These are phyloP conservation scores for Hibiscus syriacus DNA, from an alignment of 345 rosid genomes.

Conservation along the genomic window DNA sequence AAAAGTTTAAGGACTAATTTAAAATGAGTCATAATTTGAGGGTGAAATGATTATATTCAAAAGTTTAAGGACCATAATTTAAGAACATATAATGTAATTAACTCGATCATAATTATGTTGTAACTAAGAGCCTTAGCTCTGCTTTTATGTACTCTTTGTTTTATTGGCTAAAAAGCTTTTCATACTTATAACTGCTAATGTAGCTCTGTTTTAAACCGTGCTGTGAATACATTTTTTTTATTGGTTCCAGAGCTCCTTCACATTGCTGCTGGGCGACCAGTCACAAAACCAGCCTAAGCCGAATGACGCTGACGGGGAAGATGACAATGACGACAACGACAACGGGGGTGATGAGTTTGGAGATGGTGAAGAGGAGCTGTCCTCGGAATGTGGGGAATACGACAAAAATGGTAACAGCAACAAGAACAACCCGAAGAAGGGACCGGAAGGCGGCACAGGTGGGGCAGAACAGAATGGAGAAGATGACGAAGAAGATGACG, in stretches of 20 bases:
- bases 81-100: no score
- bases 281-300: conserved; percentile 25
- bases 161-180: no score
- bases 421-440: conserved; percentile 43
- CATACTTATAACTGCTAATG: background rate
- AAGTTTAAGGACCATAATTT: no score
- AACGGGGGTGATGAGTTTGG: conserved; percentile 40
- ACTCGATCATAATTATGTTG: background rate
- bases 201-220: background rate
- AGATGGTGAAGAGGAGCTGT: conserved; percentile 49
- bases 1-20: no score
- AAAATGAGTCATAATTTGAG: no score
- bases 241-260: conserved; percentile 30
- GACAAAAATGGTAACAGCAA: conserved; percentile 31
- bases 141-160: background rate
- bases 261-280: conserved; percentile 24
- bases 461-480: conserved; percentile 39
- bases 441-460: conserved; percentile 27
- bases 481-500: conserved; percentile 26
- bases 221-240: background rate
- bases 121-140: background rate
- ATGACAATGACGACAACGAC: conserved; percentile 15
- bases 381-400: conserved; percentile 44
- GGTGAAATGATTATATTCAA: no score
- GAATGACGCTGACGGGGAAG: conserved; percentile 57